phyloP scores from a whole-genome alignment of 2,329 filamentous ascomycete genomes.

The Colletotrichum sp. region DNA sequence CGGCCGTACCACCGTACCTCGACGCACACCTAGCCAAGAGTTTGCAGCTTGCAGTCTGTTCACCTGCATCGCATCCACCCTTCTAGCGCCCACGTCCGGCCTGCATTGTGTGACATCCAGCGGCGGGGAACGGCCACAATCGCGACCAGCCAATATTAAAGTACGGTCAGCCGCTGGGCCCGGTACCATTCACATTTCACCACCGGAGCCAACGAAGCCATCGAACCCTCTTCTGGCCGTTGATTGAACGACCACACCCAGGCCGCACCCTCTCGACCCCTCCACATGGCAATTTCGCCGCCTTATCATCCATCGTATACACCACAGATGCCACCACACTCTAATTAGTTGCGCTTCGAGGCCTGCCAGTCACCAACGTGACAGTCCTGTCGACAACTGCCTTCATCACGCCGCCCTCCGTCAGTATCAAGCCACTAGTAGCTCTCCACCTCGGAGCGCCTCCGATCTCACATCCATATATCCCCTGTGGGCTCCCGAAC shows the following conservation, averaged over 20 bases:
- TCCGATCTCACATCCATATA: conserved; percentile 25
- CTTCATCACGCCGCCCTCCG: conserved; percentile 2
- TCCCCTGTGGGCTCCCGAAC: conserved; percentile 12
- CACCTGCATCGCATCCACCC: conserved; percentile 23
- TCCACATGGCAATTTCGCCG: conserved; percentile 34
- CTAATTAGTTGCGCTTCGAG: not conserved
- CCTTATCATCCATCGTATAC: conserved; percentile 23
- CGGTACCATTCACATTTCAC: conserved; percentile 27
- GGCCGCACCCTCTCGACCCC: conserved; percentile 19
- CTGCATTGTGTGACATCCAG: conserved; percentile 36
- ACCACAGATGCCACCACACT: not conserved
- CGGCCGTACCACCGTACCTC: not conserved
- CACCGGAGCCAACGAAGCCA: conserved; percentile 14
- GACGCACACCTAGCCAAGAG: conserved; percentile 1
- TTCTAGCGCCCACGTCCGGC: conserved; percentile 30
- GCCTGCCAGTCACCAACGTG: conserved; percentile 15
- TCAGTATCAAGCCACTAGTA: conserved; percentile 8
- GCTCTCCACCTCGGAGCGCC: conserved; percentile 1
- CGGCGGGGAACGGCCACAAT: conserved; percentile 41
- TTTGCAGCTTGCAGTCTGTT: conserved; percentile 16
- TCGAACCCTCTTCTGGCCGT: conserved; percentile 24
- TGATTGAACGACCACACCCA: conserved; percentile 22
- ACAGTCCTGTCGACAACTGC: conserved; percentile 1
- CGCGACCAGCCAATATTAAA: conserved; percentile 58
- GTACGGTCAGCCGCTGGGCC: conserved; percentile 49